Evolutionary conservation across 805 yeast genomes (phyloP).

Genomic region (Ogataea degrootiae): DNA sequence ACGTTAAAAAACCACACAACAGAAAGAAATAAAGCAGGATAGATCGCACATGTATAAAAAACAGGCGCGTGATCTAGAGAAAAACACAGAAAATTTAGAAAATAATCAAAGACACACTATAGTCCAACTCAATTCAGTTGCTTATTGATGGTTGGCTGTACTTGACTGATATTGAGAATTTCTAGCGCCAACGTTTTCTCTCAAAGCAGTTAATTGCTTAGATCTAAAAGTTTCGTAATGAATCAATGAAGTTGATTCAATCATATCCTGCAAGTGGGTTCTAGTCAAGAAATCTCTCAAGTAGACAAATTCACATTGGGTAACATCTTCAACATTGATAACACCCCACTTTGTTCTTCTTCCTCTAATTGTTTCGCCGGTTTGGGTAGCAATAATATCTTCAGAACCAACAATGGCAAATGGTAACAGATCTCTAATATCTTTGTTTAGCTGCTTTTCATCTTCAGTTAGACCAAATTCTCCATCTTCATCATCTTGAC

Average conservation of each 20-base stretch:
- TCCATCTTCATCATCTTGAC: slow-evolving; percentile 21
- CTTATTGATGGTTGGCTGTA: neutral
- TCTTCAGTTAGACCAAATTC: slow-evolving; percentile 50
- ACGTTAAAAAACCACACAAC: too few species aligned
- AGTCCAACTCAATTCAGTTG: neutral
- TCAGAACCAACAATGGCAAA: slow-evolving; percentile 95
- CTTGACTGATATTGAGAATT: slow-evolving; percentile 27
- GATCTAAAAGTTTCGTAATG: slow-evolving; percentile 94
- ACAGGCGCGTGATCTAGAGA: too few species aligned
- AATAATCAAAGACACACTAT: too few species aligned
- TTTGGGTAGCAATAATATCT: slow-evolving; percentile 57
- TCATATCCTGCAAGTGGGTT: slow-evolving; percentile 92
- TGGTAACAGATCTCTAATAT: slow-evolving; percentile 75
- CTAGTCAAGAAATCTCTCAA: slow-evolving; percentile 91
- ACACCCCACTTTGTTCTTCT: slow-evolving; percentile 93
- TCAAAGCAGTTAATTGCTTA: slow-evolving; percentile 87
- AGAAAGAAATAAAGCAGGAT: too few species aligned
- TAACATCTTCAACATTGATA: slow-evolving; percentile 87
- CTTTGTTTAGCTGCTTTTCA: slow-evolving; percentile 67
- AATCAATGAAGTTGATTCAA: slow-evolving; percentile 80
- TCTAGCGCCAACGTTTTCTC: slow-evolving; percentile 71
- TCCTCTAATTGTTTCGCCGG: slow-evolving; percentile 81
- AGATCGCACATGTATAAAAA: too few species aligned
- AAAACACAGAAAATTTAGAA: too few species aligned
- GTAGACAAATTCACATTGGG: slow-evolving; percentile 93